Conservation (phyloP, 2,329 filamentous ascomycete species). For the Aureobasidium pullulans region DNA sequence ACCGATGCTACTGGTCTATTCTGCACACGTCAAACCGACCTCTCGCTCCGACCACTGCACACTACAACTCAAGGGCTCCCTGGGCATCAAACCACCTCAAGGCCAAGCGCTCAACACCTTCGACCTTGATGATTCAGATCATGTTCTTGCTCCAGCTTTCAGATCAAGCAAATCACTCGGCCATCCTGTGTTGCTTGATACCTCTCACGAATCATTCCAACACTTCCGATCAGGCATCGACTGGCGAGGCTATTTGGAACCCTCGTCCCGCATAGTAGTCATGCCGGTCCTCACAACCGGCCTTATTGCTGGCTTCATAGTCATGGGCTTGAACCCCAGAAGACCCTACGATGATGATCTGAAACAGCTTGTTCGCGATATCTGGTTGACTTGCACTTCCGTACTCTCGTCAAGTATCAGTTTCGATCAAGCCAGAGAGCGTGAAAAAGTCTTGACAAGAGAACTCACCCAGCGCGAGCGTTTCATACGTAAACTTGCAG, state of each 20-base stretch:
- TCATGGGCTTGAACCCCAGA: not conserved
- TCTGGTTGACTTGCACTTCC: not conserved
- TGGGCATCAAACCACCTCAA: not conserved
- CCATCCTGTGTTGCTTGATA: not conserved
- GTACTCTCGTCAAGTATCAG: not conserved
- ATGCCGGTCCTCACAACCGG: not conserved
- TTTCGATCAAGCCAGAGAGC: not conserved
- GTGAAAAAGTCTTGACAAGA: not conserved
- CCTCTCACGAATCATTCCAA: not conserved
- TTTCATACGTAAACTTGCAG: not conserved
- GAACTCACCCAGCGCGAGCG: not conserved
- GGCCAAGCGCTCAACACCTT: not conserved
- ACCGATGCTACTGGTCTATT: not conserved
- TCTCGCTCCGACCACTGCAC: not conserved
- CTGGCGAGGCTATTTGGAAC: not conserved
- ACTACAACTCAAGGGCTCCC: not conserved
- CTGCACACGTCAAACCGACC: not conserved
- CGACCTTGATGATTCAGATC: not conserved
- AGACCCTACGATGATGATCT: conserved; percentile 6
- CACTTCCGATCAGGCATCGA: not conserved
- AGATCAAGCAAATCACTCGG: not conserved
- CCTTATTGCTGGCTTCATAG: not conserved
- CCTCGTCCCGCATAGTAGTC: not conserved
- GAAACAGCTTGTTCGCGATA: not conserved
- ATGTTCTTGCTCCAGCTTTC: not conserved